Evolutionary conservation across 2,329 filamentous ascomycete genomes (phyloP).

Genomic region (Sarocladiaceae sp.): DNA sequence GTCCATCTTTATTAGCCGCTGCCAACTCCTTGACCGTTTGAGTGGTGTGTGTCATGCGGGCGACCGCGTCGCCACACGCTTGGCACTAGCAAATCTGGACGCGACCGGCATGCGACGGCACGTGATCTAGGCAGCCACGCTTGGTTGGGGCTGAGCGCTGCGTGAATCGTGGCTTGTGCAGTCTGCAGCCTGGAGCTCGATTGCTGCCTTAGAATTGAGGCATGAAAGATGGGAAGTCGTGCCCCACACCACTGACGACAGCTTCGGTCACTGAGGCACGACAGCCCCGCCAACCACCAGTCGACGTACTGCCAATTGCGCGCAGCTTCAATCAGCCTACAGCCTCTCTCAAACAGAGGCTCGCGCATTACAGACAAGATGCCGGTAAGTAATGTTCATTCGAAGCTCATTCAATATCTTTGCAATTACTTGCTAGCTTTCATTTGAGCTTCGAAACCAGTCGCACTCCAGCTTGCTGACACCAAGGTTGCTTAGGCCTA

Average conservation of each 20-base stretch:
- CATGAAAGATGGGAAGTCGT: slow-evolving; percentile 16
- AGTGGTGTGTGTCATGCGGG: background rate
- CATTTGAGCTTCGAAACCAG: too few relatives aligned
- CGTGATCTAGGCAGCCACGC: slow-evolving; percentile 31
- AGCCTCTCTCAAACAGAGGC: slow-evolving; percentile 19
- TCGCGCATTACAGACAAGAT: slow-evolving; percentile 32
- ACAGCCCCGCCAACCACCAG: slow-evolving; percentile 23
- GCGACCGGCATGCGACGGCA: slow-evolving; percentile 31
- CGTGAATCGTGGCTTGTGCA: slow-evolving; percentile 1
- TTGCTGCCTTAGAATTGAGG: slow-evolving; percentile 16
- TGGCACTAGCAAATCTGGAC: slow-evolving; percentile 15
- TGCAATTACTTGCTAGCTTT: too few relatives aligned
- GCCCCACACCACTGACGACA: slow-evolving; percentile 28
- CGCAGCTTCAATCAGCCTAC: slow-evolving; percentile 9
- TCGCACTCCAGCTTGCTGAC: slow-evolving; percentile 17
- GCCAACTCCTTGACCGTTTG: background rate
- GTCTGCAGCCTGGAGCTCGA: background rate
- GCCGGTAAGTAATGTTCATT: slow-evolving; percentile 35
- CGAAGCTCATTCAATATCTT: too few relatives aligned
- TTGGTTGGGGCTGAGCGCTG: background rate
- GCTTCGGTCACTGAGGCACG: slow-evolving; percentile 21
- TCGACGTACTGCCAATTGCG: slow-evolving; percentile 11
- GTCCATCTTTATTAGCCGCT: slow-evolving; percentile 6
- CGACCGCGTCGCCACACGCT: slow-evolving; percentile 16
- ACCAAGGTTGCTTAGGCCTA: slow-evolving; percentile 65